Percentiles rank a stretch among this genome's conserved stretches.
These are phyloP conservation scores for Leccinum truebloodii DNA, from an alignment of 768 basidiomycete species.

Conservation along the genomic window DNA sequence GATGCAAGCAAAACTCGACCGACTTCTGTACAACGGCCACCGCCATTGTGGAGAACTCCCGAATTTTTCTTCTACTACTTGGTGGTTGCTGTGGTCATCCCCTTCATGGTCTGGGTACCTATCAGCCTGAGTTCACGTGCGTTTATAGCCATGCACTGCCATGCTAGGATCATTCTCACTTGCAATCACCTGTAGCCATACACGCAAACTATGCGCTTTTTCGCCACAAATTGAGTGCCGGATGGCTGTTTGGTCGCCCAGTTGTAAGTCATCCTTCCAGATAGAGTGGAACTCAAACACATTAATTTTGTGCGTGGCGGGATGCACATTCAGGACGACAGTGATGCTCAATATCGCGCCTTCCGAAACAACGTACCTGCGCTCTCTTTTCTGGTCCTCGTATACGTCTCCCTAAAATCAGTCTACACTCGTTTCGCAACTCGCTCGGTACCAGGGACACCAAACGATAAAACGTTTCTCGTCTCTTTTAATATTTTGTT, in stretches of 20 bases:
- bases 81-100: slow-evolving; percentile 59
- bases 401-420: slow-evolving; percentile 59
- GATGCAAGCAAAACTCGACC: slow-evolving; percentile 36
- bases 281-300: background rate
- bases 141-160: slow-evolving; percentile 32
- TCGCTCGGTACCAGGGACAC: slow-evolving; percentile 26
- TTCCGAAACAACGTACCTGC: slow-evolving; percentile 81
- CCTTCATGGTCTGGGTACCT: slow-evolving; percentile 77
- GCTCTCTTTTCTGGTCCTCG: slow-evolving; percentile 47
- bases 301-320: background rate
- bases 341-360: slow-evolving; percentile 86
- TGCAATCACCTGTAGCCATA: slow-evolving; percentile 45
- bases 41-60: slow-evolving; percentile 70
- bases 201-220: slow-evolving; percentile 76
- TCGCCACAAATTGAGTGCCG: slow-evolving; percentile 54
- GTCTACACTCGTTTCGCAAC: slow-evolving; percentile 41
- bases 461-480: slow-evolving; percentile 36
- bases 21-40: slow-evolving; percentile 30
- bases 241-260: slow-evolving; percentile 81
- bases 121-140: slow-evolving; percentile 71
- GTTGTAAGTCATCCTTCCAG: slow-evolving; percentile 56
- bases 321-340: slow-evolving; percentile 70
- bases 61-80: slow-evolving; percentile 83
- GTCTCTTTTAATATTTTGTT: slow-evolving; percentile 62
- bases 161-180: slow-evolving; percentile 4